phyloP scores from a whole-genome alignment of 1,139 yeast species.

The Geotrichum aggregatum region DNA sequence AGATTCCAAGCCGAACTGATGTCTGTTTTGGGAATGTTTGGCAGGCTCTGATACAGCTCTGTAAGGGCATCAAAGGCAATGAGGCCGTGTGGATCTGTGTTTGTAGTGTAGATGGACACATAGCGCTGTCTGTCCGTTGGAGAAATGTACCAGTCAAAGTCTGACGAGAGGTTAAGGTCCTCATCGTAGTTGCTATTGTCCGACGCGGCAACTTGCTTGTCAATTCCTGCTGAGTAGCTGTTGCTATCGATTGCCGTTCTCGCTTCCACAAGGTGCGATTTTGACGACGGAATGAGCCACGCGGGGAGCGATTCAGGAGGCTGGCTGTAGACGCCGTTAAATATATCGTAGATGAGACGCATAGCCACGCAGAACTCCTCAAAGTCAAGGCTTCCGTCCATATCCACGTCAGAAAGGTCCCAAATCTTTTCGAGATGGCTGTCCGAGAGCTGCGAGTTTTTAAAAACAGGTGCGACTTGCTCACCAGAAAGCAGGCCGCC shows the following conservation, averaged over 20 bases:
- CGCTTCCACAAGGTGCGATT: constrained; percentile 78
- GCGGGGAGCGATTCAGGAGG: constrained; percentile 75
- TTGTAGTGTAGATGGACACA: constrained; percentile 70
- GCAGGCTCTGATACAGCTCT: constrained; percentile 63
- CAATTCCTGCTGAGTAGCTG: constrained; percentile 18
- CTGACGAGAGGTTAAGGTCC: constrained; percentile 54
- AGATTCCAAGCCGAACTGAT: constrained; percentile 92
- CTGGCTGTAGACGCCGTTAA: constrained; percentile 62
- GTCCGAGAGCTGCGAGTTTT: constrained; percentile 79
- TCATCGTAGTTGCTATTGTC: constrained; percentile 47
- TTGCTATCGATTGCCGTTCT: constrained; percentile 53
- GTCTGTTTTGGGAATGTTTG: constrained; percentile 76
- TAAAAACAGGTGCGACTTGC: constrained; percentile 78
- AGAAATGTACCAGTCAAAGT: constrained; percentile 94
- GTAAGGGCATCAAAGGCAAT: constrained; percentile 68
- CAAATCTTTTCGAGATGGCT: constrained; percentile 75
- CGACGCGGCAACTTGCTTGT: constrained; percentile 12
- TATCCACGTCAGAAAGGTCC: constrained; percentile 90
- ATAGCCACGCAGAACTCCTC: constrained; percentile 97
- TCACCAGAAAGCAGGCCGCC: constrained; percentile 78
- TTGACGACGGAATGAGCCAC: constrained; percentile 89
- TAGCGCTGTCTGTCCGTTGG: constrained; percentile 79
- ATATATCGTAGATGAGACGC: constrained; percentile 87
- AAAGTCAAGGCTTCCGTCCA: constrained; percentile 86
- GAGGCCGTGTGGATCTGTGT: constrained; percentile 78